Evolutionary conservation across 2,329 filamentous ascomycete genomes (phyloP).

Genomic region (Ophiocordyceps camponoti-leonardi): DNA sequence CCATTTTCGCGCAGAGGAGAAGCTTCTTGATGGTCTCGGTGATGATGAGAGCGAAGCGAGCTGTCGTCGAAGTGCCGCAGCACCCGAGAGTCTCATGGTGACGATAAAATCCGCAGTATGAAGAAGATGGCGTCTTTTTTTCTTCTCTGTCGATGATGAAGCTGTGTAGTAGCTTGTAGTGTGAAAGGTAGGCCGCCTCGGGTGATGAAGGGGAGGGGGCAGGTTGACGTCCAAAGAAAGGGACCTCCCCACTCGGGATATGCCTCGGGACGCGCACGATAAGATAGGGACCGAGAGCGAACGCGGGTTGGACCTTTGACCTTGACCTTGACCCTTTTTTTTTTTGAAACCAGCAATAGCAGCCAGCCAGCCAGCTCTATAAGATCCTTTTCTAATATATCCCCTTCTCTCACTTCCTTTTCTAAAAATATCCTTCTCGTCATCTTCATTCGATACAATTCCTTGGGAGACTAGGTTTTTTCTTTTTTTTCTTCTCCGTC

Average conservation of each 20-base stretch:
- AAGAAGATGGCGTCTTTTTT: no score
- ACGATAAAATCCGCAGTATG: not conserved
- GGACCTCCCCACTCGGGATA: not conserved
- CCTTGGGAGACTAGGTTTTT: no score
- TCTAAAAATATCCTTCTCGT: no score
- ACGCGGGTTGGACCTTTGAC: not conserved
- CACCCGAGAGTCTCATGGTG: not conserved
- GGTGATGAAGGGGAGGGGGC: no score
- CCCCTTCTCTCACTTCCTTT: no score
- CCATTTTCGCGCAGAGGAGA: conserved; percentile 42
- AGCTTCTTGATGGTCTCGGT: not conserved
- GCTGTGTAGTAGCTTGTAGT: not conserved
- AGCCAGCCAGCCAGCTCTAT: no score
- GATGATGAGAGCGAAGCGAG: no score
- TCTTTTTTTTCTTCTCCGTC: not conserved
- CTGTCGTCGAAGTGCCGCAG: not conserved
- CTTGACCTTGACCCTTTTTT: not conserved
- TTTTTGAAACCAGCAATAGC: no score
- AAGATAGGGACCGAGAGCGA: not conserved
- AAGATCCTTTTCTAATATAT: no score
- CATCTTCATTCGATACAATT: no score
- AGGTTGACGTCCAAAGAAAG: not conserved
- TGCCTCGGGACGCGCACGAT: not conserved
- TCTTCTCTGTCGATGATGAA: not conserved
- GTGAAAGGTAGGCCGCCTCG: not conserved